These are phyloP conservation scores for Quambalaria eucalypti DNA, from an alignment of 1,284 basidiomycete species.

Conservation along the genomic window DNA sequence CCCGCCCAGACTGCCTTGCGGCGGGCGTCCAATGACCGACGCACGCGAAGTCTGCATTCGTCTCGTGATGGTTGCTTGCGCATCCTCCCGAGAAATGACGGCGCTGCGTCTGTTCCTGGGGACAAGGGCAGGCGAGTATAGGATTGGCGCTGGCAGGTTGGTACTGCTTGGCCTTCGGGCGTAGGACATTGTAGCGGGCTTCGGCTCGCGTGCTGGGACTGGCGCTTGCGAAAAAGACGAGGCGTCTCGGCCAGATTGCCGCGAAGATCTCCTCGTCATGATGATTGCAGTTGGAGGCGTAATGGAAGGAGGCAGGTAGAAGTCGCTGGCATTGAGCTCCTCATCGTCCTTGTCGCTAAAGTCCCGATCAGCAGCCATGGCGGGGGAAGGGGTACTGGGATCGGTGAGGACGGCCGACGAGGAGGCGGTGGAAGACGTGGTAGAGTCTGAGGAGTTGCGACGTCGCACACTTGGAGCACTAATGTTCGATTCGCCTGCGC, in stretches of 20 bases:
- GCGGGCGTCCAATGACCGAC: too few relatives aligned
- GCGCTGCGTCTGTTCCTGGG: too few relatives aligned
- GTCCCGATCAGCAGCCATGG: background rate
- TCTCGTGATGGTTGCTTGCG: too few relatives aligned
- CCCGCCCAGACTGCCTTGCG: too few relatives aligned
- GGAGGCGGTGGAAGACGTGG: background rate
- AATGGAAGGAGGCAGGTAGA: background rate
- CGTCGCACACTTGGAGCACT: background rate
- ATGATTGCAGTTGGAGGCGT: background rate
- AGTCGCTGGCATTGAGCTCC: slow-evolving; percentile 1
- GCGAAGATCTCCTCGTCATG: background rate
- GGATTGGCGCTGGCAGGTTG: background rate
- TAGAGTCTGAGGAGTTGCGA: background rate
- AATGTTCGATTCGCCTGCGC: background rate
- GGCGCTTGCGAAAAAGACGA: too few relatives aligned
- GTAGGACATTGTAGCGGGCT: background rate
- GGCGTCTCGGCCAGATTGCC: background rate
- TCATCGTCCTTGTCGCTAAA: background rate
- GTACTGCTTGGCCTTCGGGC: background rate
- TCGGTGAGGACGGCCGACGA: background rate
- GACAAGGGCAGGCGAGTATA: background rate
- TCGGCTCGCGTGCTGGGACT: background rate
- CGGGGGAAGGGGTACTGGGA: background rate
- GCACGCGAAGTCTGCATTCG: too few relatives aligned
- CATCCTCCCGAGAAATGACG: too few relatives aligned